Percentiles rank a stretch among this genome's conserved stretches.
Conservation (phyloP, 2,329 filamentous ascomycete genomes). For the Didymella sp. region DNA sequence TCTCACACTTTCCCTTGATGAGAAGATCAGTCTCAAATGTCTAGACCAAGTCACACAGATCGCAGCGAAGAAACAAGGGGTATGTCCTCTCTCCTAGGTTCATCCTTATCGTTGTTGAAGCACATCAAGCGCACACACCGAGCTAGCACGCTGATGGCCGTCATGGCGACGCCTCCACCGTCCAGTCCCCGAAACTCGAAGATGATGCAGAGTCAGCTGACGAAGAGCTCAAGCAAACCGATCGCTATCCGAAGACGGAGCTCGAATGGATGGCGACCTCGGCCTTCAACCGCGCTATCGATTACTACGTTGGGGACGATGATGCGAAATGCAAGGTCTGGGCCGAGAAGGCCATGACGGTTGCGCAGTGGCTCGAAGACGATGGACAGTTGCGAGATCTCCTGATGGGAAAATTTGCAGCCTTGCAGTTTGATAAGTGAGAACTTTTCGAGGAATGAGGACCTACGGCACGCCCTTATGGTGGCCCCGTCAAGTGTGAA, state of each 20-base stretch:
- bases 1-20: constrained; percentile 65
- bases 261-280: constrained; percentile 77
- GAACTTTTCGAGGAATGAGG: neutral
- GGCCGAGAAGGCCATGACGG: constrained; percentile 67
- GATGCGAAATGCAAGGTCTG: constrained; percentile 65
- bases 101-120: constrained; percentile 10
- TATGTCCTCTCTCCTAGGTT: constrained; percentile 24
- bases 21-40: constrained; percentile 64
- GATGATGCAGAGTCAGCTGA: constrained; percentile 29
- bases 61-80: constrained; percentile 36
- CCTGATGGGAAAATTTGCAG: constrained; percentile 57
- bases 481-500: neutral
- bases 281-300: constrained; percentile 68
- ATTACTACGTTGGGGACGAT: constrained; percentile 60
- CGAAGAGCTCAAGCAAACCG: constrained; percentile 44
- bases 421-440: constrained; percentile 54
- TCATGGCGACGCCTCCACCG: constrained; percentile 19
- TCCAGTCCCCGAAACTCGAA: constrained; percentile 21
- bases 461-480: neutral
- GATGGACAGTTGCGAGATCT: constrained; percentile 41
- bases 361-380: constrained; percentile 67
- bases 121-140: constrained; percentile 5
- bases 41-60: constrained; percentile 66
- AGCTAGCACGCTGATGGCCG: neutral
- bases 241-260: constrained; percentile 69